Percentiles rank a stretch among this genome's conserved stretches.
These are phyloP conservation scores for Avena sativa DNA, from an alignment of 176 grass and related monocot species.

Conservation along the genomic window DNA sequence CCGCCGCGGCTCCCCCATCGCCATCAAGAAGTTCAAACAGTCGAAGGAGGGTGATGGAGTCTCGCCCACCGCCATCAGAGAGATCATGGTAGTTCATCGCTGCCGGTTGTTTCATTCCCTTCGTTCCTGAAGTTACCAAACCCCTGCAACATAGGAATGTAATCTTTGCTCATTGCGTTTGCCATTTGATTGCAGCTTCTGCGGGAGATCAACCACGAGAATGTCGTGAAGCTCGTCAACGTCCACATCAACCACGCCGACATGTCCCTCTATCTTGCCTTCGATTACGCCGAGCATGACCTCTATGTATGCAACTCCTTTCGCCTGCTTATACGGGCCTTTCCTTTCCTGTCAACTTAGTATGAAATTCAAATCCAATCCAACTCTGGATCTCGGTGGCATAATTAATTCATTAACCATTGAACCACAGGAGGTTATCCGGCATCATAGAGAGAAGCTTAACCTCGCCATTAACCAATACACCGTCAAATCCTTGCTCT, in stretches of 20 bases:
- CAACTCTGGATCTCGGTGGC: background rate
- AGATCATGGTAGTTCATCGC: slow-evolving; percentile 77
- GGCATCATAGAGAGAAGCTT: slow-evolving; percentile 96
- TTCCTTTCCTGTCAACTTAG: background rate
- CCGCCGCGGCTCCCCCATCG: slow-evolving; percentile 82
- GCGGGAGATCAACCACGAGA: slow-evolving; percentile 89
- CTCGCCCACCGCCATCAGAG: slow-evolving; percentile 93
- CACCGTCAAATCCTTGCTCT: slow-evolving; percentile 96
- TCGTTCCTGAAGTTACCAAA: background rate
- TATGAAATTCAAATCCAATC: background rate
- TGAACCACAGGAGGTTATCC: slow-evolving; percentile 80
- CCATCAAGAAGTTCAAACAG: slow-evolving; percentile 99
- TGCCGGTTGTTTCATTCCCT: slow-evolving; percentile 8
- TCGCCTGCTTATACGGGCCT: slow-evolving; percentile 14
- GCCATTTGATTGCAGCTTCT: slow-evolving; percentile 59
- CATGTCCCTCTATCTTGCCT: slow-evolving; percentile 98
- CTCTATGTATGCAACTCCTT: slow-evolving; percentile 70
- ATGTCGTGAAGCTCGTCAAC: slow-evolving; percentile 97
- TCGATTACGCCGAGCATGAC: slow-evolving; percentile 97
- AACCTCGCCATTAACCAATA: slow-evolving; percentile 69
- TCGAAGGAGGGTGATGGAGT: slow-evolving; percentile 75
- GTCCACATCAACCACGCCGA: slow-evolving; percentile 99
- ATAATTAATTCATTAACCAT: slow-evolving; percentile 10
- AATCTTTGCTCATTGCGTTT: slow-evolving; percentile 1
- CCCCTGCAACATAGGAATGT: slow-evolving; percentile 44